Percentiles rank a stretch among this genome's conserved stretches.
Evolutionary conservation across 352 stramenopile genomes (phyloP).

Genomic region (Pythium monospermum): DNA sequence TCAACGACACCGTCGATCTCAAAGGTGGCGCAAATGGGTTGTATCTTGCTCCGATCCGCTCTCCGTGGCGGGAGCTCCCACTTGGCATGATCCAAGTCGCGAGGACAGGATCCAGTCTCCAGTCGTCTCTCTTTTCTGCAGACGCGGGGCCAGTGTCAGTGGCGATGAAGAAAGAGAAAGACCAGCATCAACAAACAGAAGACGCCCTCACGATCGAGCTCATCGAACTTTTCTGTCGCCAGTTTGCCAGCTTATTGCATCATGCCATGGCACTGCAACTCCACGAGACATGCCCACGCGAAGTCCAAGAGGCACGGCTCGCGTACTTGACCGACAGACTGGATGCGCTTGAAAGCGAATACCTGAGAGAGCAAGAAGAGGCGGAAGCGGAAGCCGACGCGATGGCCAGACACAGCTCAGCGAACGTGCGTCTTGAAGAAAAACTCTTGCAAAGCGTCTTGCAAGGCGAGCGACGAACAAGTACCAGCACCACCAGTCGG

Average conservation of each 20-base stretch:
- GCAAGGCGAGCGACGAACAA: slow-evolving; percentile 5
- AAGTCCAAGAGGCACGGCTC: slow-evolving; percentile 46
- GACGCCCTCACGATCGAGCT: slow-evolving; percentile 53
- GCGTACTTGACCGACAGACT: slow-evolving; percentile 39
- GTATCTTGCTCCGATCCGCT: slow-evolving; percentile 54
- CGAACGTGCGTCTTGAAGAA: slow-evolving; percentile 25
- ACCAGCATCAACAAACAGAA: slow-evolving; percentile 36
- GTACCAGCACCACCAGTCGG: neutral
- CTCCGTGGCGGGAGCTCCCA: slow-evolving; percentile 36
- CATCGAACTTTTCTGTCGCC: slow-evolving; percentile 43
- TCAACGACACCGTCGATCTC: slow-evolving; percentile 73
- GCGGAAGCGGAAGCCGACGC: slow-evolving; percentile 21
- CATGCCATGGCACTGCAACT: slow-evolving; percentile 48
- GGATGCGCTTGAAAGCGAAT: slow-evolving; percentile 32
- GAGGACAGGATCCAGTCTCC: slow-evolving; percentile 17
- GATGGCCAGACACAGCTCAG: slow-evolving; percentile 12
- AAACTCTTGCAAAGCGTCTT: slow-evolving; percentile 29
- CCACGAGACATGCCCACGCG: slow-evolving; percentile 36
- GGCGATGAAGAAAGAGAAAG: slow-evolving; percentile 32
- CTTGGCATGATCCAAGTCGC: slow-evolving; percentile 69
- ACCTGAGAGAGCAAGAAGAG: slow-evolving; percentile 27
- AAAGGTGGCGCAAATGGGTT: slow-evolving; percentile 44
- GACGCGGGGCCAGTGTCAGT: neutral
- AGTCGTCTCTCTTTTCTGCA: neutral
- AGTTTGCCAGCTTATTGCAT: slow-evolving; percentile 56